Base-by-base conservation (phyloP, 305 asterid species). In the Andrographis paniculata region DNA sequence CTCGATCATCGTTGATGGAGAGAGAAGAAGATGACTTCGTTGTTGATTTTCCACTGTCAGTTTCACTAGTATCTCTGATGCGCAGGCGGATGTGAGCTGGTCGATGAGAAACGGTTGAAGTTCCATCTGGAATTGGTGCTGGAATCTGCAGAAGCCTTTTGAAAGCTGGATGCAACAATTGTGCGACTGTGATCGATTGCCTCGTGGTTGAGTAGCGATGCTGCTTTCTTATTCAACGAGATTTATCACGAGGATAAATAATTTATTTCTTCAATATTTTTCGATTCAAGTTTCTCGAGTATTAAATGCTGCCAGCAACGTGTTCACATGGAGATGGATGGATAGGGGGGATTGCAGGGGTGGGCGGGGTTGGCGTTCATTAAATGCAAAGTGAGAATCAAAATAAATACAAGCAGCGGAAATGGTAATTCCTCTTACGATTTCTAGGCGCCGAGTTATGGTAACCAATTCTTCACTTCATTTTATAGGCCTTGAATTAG, bases 301-400 rank as follows among this genome's bases (percentile, higher is more conserved):
- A 64, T 63, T 79, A 54, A 80, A 64, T 76, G 76, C 78, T 17
- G 48, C 57, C 63, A 33, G 76, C 55, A 64, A 49, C 63, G 58
- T 43, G 70, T 68, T 65, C 91, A 74, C 80, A 74, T 74, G 91
- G 76, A 74, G 67, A 18, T 42, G 38, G 71, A 63, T 4, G 30
- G 30, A 24, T 67, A 58, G 62, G 18, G 40, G 61, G 20, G 36
- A 39, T 50, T 56, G n/a, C n/a, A n/a, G n/a, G n/a, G n/a, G n/a
- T n/a, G n/a, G n/a, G n/a, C n/a, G n/a, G n/a, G n/a, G n/a, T n/a
- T 45, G 22, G 57, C 42, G 42, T 41, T 31, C 37, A 31, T 31
- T 31, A 5, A 31, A 31, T 31, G 37, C 37, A 10, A 14, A 31
- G 37, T 6, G 12, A 31, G 1, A 5, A 3, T 31, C 2, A 31